phyloP scores from a whole-genome alignment of 2,329 filamentous ascomycete species.

The Diaporthe citriasiana region DNA sequence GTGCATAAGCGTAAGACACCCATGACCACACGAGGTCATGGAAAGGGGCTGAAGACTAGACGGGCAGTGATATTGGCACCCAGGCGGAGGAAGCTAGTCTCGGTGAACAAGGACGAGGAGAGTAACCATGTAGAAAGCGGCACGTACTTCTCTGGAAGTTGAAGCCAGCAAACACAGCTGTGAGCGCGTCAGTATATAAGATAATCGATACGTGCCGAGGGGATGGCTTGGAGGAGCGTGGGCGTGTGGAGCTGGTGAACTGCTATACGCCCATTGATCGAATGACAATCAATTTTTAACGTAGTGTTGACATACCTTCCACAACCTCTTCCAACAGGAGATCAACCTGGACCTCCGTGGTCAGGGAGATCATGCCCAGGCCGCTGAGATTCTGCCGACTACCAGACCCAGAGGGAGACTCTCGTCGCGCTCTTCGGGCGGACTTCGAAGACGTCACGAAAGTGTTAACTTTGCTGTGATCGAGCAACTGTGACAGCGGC shows the following conservation, averaged over 20 bases:
- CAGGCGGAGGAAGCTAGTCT: neutral
- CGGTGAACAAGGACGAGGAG: no score
- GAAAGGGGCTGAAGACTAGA: no score
- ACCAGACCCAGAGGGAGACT: neutral
- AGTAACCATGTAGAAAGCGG: no score
- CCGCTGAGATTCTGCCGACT: neutral
- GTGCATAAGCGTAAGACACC: neutral
- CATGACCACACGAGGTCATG: neutral
- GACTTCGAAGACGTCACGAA: constrained; percentile 43
- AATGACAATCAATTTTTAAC: neutral
- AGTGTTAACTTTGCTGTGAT: constrained; percentile 66
- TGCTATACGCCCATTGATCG: no score
- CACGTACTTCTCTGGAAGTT: constrained; percentile 46
- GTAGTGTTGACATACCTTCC: constrained; percentile 45
- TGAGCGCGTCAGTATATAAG: neutral
- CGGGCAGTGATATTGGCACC: neutral
- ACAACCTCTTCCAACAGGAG: constrained; percentile 52
- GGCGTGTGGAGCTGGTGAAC: neutral
- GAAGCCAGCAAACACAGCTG: constrained; percentile 51
- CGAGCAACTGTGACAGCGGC: constrained; percentile 50
- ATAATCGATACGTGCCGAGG: neutral
- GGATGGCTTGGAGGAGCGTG: neutral
- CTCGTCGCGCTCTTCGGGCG: neutral
- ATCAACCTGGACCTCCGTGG: constrained; percentile 51
- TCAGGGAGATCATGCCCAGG: constrained; percentile 48